Evolutionary conservation across 345 rosid species (phyloP), one percentile per base, ranked within the genome.

Genomic region (Acer saccharum): DNA sequence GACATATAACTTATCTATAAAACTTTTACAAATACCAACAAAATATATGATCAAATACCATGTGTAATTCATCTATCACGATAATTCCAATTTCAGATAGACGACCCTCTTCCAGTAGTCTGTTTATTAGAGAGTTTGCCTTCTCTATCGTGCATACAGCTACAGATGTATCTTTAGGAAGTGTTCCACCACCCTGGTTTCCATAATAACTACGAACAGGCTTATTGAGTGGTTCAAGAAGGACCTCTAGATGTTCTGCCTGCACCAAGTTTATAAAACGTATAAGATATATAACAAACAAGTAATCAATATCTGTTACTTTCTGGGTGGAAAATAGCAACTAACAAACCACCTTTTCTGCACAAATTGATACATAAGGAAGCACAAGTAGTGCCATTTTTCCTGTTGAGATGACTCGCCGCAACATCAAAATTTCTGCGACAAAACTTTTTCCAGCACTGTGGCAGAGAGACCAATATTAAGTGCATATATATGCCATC

Each of bases 391-490:
- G 71, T 79, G 97, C 98, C 76, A 90, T 88, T 82, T 95, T 95
- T 77, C 94, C 93, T 48, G 92, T 91, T 79, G 90, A 88, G 75
- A 95, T 71, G 81, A 93, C 89, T 87, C 89, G 89, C 58, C 95
- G 92, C 81, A 95, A 86, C 99, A 95, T 93, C 90, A 95, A 88
- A 77, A 95, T 93, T 81, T 93, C 99, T 64, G 99, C 98, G 39
- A 95, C 99, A 87, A 95, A 93, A 86, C 99, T 95, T 90, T 95
- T 95, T 20, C 99, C 99, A 72, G 99, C 98, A 84, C 99, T 95
- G 86, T 68, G 21, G 69, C 72, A 84, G 21, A 76, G 63, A 71
- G 69, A 80, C 73, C 23, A 73, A 29, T 65, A 70, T 77, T 81
- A 86, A 75, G 81, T 46, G 68, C 20, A 61, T 75, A 73, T 50